Evolutionary conservation across 2,329 filamentous ascomycete genomes (phyloP), one percentile per base, ranked within the genome.

Genomic region (Calonectria leucothoes): DNA sequence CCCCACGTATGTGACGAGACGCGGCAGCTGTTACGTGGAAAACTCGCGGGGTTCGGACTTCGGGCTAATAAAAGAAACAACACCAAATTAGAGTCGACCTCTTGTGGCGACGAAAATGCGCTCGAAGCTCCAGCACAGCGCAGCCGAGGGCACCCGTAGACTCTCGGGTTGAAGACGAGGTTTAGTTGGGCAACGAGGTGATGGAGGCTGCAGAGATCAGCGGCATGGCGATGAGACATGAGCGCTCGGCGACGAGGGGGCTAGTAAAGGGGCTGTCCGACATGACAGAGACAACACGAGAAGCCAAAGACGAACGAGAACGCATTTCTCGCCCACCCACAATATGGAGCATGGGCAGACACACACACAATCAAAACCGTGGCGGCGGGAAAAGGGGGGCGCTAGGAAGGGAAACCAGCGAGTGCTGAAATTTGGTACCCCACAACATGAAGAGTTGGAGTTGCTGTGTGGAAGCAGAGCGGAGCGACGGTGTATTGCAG

Each of bases 381-480:
- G 66, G 75, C 74, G 70, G 69, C 55, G 70, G 76, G 64, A 79
- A 79, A 79, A 74, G 78, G 78, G 78, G 78, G 49, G 69, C 71
- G 73, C 76, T 77, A 78, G 74, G 68, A 67, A 67, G 57, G 39
- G 48, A 74, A 57, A 71, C 69, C 51, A 66, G 33, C 48, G 67
- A 69, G 42, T 72, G 70, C 49, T 75, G 76, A 78, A 79, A 79
- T 79, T 79, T 79, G 76, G 61, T 74, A 64, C 76, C 75, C 78
- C 78, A 79, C 78, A 79, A 65, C 66, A 74, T 79, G 75, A 73
- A 79, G 76, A 78, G 72, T 76, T 65, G 65, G 42, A 66, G 66
- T 71, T 76, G 73, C 57, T 57, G 65, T 27, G 65, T 35, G 65
- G 49, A 31, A 39, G 33, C 39, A 63, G n/a, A 55, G 61, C 57